phyloP scores from a whole-genome alignment of 495 filamentous ascomycete species.

The Oleoguttula mirabilis region DNA sequence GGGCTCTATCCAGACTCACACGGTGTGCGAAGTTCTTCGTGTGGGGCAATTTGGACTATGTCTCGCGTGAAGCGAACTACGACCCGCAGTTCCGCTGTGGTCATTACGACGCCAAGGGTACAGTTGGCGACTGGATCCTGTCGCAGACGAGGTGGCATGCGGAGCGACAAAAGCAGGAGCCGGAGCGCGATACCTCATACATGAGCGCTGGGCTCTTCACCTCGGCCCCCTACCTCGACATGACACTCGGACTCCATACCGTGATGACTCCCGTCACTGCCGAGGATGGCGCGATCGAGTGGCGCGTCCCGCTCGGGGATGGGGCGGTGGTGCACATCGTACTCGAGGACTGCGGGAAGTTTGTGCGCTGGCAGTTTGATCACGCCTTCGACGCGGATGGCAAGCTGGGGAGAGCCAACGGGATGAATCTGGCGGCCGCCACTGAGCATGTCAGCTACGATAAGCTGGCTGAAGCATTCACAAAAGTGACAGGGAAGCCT shows the following conservation, averaged over 20 bases:
- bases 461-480: conserved; percentile 40
- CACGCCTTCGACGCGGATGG: neutral
- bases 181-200: neutral
- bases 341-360: conserved; percentile 42
- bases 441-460: conserved; percentile 36
- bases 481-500: conserved; percentile 40
- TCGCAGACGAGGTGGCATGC: no score
- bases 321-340: no score
- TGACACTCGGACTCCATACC: conserved; percentile 27
- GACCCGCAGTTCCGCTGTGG: conserved; percentile 8
- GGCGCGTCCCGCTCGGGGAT: conserved; percentile 37
- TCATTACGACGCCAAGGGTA: conserved; percentile 19
- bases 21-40: conserved; percentile 13
- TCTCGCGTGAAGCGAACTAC: conserved; percentile 9
- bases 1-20: neutral
- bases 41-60: conserved; percentile 21
- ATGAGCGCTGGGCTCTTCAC: conserved; percentile 21
- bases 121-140: conserved; percentile 23
- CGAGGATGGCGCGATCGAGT: conserved; percentile 34
- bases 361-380: conserved; percentile 47
- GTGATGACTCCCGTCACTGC: conserved; percentile 28
- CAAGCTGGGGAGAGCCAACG: no score
- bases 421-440: conserved; percentile 38
- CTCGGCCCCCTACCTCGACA: conserved; percentile 20
- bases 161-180: no score